Evolutionary conservation across 2,329 filamentous ascomycete genomes (phyloP).

Genomic region (Lithohypha guttulata): DNA sequence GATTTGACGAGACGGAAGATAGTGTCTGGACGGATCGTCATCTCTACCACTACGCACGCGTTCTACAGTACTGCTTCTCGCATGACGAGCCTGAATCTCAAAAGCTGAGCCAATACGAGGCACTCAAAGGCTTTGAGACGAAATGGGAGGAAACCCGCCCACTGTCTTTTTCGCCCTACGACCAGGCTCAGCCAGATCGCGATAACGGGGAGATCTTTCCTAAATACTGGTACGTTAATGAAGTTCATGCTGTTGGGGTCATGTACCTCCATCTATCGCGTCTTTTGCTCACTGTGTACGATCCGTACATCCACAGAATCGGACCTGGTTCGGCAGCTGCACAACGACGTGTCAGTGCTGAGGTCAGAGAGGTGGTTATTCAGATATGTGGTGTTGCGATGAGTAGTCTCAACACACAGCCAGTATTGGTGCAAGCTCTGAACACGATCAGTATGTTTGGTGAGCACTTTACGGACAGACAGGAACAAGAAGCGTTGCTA

Average conservation of each 20-base stretch:
- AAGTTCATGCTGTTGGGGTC: constrained; percentile 21
- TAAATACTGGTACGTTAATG: constrained; percentile 23
- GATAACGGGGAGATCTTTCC: constrained; percentile 20
- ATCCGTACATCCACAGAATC: constrained; percentile 22
- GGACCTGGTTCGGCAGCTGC: constrained; percentile 18
- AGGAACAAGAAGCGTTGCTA: constrained; percentile 17
- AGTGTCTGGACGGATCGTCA: constrained; percentile 41
- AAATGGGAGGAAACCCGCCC: constrained; percentile 21
- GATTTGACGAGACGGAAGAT: constrained; percentile 20
- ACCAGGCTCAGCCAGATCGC: constrained; percentile 19
- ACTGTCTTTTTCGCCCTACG: constrained; percentile 20
- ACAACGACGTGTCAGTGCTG: constrained; percentile 14
- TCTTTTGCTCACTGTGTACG: constrained; percentile 23
- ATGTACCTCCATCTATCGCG: constrained; percentile 21
- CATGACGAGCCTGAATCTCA: constrained; percentile 5
- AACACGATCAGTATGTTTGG: constrained; percentile 19
- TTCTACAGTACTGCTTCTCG: constrained; percentile 51
- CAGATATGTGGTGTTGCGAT: constrained; percentile 49
- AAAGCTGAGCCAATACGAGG: constrained; percentile 15
- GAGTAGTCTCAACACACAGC: constrained; percentile 46
- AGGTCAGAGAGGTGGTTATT: constrained; percentile 36
- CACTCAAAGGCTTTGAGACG: constrained; percentile 18
- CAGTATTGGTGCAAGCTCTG: constrained; percentile 38
- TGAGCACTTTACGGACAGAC: constrained; percentile 16
- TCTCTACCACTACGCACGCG: constrained; percentile 52